Evolutionary conservation across 441 rosid genomes (phyloP).

Genomic region (Sinapis alba): DNA sequence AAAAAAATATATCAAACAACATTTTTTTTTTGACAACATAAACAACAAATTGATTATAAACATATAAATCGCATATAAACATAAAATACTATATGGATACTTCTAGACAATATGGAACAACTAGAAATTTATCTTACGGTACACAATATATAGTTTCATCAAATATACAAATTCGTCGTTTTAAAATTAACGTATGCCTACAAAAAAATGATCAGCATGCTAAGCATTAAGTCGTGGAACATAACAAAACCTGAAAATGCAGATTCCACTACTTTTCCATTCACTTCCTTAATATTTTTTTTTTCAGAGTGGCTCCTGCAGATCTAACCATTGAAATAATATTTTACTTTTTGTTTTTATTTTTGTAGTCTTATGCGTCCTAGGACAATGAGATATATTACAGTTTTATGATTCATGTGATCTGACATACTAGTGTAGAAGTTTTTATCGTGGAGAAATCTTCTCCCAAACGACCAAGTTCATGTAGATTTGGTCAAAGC

Average conservation of each 20-base stretch:
- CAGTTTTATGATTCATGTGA: not conserved
- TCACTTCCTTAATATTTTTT: constrained; percentile 3
- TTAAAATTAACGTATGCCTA: not conserved
- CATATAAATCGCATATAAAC: too few relatives aligned
- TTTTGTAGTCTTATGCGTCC: not conserved
- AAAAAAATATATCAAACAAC: not conserved
- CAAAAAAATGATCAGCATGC: not conserved
- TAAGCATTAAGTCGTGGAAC: not conserved
- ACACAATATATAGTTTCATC: not conserved
- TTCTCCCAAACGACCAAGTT: not conserved
- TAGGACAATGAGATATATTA: constrained; percentile 7
- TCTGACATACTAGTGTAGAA: not conserved
- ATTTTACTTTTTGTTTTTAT: not conserved
- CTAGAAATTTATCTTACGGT: not conserved
- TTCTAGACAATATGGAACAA: not conserved
- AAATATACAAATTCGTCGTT: not conserved
- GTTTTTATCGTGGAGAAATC: not conserved
- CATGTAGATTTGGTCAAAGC: constrained; percentile 11
- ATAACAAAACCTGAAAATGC: constrained; percentile 29
- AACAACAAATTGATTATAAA: too few relatives aligned
- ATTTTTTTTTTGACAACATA: too few relatives aligned
- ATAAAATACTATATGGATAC: not conserved
- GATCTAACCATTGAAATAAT: constrained; percentile 16
- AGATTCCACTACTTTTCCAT: constrained; percentile 21
- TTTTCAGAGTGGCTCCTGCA: not conserved